Percentiles rank a stretch among this genome's conserved stretches.
Evolutionary conservation across 2,329 filamentous ascomycete genomes (phyloP).

Genomic region (Ophiostoma pallidulum): DNA sequence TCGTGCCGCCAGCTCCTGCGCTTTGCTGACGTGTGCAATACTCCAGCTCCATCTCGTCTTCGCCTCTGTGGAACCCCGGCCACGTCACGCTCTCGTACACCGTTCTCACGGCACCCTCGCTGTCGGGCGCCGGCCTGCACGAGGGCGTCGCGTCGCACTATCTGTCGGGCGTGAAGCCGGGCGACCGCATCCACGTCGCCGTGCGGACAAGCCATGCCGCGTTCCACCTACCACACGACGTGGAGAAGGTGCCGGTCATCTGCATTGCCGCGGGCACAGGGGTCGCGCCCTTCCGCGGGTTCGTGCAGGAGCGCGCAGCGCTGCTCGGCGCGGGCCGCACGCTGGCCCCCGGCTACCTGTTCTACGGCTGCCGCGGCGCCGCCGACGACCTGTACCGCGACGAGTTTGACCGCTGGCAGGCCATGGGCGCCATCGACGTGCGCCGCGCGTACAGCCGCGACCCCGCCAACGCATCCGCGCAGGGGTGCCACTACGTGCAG

Average conservation of each 20-base stretch:
- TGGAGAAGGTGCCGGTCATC: slow-evolving; percentile 38
- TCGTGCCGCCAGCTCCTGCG: too few relatives aligned
- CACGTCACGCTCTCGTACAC: slow-evolving; percentile 56
- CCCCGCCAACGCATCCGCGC: slow-evolving; percentile 32
- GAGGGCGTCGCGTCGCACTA: slow-evolving; percentile 53
- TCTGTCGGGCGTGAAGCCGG: slow-evolving; percentile 42
- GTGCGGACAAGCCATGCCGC: slow-evolving; percentile 32
- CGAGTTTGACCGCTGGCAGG: slow-evolving; percentile 50
- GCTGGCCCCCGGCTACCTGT: slow-evolving; percentile 14
- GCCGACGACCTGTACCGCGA: slow-evolving; percentile 37
- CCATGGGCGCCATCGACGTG: slow-evolving; percentile 50
- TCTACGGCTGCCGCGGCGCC: slow-evolving; percentile 16
- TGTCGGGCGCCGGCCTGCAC: slow-evolving; percentile 23
- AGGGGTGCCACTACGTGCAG: slow-evolving; percentile 31
- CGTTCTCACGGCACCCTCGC: slow-evolving; percentile 54
- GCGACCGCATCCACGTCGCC: slow-evolving; percentile 40
- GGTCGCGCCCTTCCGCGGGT: slow-evolving; percentile 52
- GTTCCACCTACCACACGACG: slow-evolving; percentile 39
- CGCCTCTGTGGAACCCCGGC: slow-evolving; percentile 44
- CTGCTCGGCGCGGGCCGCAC: slow-evolving; percentile 34
- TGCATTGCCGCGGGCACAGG: slow-evolving; percentile 44
- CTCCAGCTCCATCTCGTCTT: slow-evolving; percentile 68
- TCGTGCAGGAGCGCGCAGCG: slow-evolving; percentile 50
- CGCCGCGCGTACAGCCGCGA: slow-evolving; percentile 48
- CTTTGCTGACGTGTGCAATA: too few relatives aligned